Conservation (phyloP, 108 stramenopile species). For the Nitzschia sp. region DNA sequence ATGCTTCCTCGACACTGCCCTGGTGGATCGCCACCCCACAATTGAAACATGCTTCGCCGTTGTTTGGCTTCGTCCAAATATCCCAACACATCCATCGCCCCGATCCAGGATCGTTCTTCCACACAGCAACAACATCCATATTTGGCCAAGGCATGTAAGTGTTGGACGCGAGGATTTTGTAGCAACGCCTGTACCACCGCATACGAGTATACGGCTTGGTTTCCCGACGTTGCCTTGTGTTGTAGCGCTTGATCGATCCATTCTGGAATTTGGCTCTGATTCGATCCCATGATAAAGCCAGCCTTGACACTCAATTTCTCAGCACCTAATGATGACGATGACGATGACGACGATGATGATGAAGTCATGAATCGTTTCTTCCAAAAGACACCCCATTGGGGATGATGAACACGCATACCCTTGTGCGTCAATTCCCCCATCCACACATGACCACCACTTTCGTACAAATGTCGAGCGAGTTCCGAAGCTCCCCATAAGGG, state of each 20-base stretch:
- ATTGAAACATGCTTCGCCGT: slow-evolving; percentile 41
- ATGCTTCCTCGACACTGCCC: slow-evolving; percentile 30
- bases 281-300: background rate
- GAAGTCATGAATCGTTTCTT: slow-evolving; percentile 34
- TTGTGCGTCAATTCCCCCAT: slow-evolving; percentile 31
- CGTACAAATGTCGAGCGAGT: slow-evolving; percentile 24
- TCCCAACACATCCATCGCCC: slow-evolving; percentile 39
- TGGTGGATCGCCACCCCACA: slow-evolving; percentile 33
- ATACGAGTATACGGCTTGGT: slow-evolving; percentile 34
- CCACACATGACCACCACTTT: slow-evolving; percentile 28
- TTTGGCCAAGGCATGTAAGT: slow-evolving; percentile 43
- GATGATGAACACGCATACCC: background rate
- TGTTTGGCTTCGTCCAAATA: slow-evolving; percentile 23
- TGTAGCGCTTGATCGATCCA: slow-evolving; percentile 18
- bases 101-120: slow-evolving; percentile 49
- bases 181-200: slow-evolving; percentile 24
- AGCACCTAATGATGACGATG: no score
- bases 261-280: slow-evolving; percentile 6
- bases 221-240: slow-evolving; percentile 45
- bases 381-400: slow-evolving; percentile 16
- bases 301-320: background rate
- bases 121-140: slow-evolving; percentile 50
- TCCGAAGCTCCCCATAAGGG: slow-evolving; percentile 29
- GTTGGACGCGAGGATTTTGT: slow-evolving; percentile 11
- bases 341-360: no score